These are phyloP conservation scores for Glomus cerebriforme DNA, from an alignment of 192 early-diverging fungal genomes.

Conservation along the genomic window DNA sequence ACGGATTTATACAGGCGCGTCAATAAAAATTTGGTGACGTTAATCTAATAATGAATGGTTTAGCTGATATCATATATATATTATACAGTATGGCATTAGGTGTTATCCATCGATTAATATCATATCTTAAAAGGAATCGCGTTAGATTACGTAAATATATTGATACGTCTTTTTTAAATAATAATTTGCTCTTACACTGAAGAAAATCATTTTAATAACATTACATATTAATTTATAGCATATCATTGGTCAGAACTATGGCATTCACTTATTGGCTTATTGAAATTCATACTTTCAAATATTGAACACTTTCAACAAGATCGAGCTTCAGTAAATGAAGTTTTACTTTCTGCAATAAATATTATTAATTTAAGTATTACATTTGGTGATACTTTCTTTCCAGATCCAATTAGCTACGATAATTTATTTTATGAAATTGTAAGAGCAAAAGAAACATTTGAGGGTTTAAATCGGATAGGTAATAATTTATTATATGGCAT, in stretches of 20 bases:
- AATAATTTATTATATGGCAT: not conserved
- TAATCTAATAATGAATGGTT: not conserved
- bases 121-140: conserved; percentile 29
- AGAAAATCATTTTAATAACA: not conserved
- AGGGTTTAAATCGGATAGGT: conserved; percentile 4
- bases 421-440: conserved; percentile 59
- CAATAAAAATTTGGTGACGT: not conserved
- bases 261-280: conserved; percentile 48
- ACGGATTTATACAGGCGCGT: conserved; percentile 50
- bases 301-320: conserved; percentile 38
- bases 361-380: conserved; percentile 53
- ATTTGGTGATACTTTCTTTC: conserved; percentile 52
- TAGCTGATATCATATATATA: not conserved
- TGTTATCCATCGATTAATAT: conserved; percentile 38
- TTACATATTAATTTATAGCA: conserved; percentile 27
- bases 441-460: conserved; percentile 35
- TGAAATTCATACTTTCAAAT: conserved; percentile 48
- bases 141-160: conserved; percentile 38
- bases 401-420: conserved; percentile 53
- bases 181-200: not conserved
- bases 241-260: conserved; percentile 62
- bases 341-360: conserved; percentile 33
- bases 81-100: conserved; percentile 33
- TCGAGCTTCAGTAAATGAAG: not conserved
- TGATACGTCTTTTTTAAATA: not conserved